Evolutionary conservation across 352 stramenopile species (phyloP), one percentile per base, ranked within the genome.

Genomic region (Globisporangium mamillatum): DNA sequence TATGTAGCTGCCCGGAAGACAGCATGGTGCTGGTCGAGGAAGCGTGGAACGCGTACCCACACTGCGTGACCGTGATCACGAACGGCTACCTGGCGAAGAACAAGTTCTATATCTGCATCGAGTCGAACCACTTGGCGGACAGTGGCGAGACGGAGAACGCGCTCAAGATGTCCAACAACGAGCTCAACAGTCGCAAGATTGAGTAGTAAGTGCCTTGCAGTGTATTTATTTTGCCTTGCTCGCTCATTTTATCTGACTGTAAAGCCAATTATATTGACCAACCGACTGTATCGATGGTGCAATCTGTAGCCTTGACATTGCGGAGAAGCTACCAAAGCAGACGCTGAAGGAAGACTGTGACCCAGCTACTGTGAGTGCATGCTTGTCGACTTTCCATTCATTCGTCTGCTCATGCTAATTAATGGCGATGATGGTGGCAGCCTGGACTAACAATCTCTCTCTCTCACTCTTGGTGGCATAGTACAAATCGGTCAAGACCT

Each of bases 51-150:
- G 67, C 88, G 67, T 95, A 94, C 72, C 88, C 88, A 27, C 86
- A 94, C 77, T 95, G 88, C 58, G 77, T 94, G 63, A 95, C 88
- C 54, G 84, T 95, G 63, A 93, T 95, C 67, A 82, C 82, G 29
- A 94, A 93, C 62, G 87, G 87, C 32, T 95, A 93, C 73, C 63
- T 95, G 46, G 75, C 85, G 20, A 94, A 95, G 73, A 82, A 92
- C 71, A 93, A 93, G 78, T 95, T 95, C 62, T 93, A 88, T 75
- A 95, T 95, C 61, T 89, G 70, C 60, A 95, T 95, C 58, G 87
- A 95, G 65, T 93, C 87, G 27, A 68, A 89, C 66, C 87, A 95
- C 71, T 66, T 91, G 52, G 68, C 85, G 4, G 87, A 91, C 70
- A 60, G 64, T 16, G 80, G 82, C 20, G 73, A 88, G 54, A 80